These are phyloP conservation scores for Fusarium scirpi DNA, from an alignment of 2,329 filamentous ascomycete genomes.

Conservation along the genomic window DNA sequence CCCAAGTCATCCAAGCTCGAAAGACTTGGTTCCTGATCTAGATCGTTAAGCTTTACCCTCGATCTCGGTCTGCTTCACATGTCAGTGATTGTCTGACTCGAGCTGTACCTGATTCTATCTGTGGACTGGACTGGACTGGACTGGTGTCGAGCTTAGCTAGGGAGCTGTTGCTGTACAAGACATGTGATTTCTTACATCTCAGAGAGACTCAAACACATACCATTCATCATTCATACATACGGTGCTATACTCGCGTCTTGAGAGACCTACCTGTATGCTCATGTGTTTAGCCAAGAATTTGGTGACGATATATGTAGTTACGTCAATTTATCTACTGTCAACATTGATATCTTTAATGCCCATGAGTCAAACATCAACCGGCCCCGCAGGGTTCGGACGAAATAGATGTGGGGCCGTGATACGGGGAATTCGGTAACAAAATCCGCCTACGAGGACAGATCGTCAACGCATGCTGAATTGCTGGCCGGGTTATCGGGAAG, in stretches of 20 bases:
- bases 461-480: no score
- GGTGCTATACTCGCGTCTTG: not conserved
- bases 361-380: not conserved
- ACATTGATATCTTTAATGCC: not conserved
- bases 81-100: constrained; percentile 30
- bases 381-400: constrained; percentile 8
- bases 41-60: constrained; percentile 30
- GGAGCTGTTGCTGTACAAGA: constrained; percentile 9
- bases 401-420: constrained; percentile 10
- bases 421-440: constrained; percentile 8
- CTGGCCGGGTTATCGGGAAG: not conserved
- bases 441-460: constrained; percentile 1
- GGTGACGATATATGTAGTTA: constrained; percentile 8
- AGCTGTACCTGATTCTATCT: constrained; percentile 34
- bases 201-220: constrained; percentile 23
- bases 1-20: constrained; percentile 6
- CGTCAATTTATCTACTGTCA: not conserved
- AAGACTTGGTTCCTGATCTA: constrained; percentile 30
- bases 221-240: constrained; percentile 8
- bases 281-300: not conserved
- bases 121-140: not conserved
- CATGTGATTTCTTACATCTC: constrained; percentile 26
- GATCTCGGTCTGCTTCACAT: constrained; percentile 37
- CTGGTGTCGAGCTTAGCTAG: constrained; percentile 1
- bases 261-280: constrained; percentile 4